A percentile compares a stretch with the other conserved stretches of the same genome.
These are phyloP conservation scores for Hymenoscyphus linearis DNA, from an alignment of 2,329 filamentous ascomycete genomes.

Conservation along the genomic window DNA sequence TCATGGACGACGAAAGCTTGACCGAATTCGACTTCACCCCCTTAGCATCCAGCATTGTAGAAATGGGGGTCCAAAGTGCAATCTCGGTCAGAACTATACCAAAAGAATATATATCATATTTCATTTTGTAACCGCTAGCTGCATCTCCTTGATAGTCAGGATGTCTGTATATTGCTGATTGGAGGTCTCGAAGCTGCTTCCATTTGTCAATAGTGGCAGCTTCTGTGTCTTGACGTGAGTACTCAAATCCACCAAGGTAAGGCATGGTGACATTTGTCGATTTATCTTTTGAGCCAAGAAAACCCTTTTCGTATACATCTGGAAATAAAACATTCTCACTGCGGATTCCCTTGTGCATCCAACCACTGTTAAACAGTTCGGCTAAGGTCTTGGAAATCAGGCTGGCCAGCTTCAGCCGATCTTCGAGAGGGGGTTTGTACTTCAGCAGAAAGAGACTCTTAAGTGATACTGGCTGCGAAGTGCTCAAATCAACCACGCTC, in stretches of 20 bases:
- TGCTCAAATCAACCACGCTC: not conserved
- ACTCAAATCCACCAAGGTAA: not conserved
- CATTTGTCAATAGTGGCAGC: not conserved
- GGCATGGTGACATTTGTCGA: not conserved
- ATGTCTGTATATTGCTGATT: not conserved
- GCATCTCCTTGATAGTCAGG: not conserved
- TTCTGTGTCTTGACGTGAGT: not conserved
- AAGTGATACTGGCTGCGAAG: not conserved
- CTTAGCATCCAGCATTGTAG: not conserved
- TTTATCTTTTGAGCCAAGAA: not conserved
- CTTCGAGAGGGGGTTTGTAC: not conserved
- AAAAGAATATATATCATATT: not conserved
- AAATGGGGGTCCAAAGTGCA: not conserved
- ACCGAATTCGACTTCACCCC: not conserved
- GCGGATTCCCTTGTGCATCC: not conserved
- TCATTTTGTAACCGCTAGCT: not conserved
- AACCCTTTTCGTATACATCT: not conserved
- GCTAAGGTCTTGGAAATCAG: not conserved
- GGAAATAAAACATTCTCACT: not conserved
- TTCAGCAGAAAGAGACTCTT: not conserved
- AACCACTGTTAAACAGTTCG: not conserved
- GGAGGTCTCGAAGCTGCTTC: not conserved
- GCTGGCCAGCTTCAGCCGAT: not conserved
- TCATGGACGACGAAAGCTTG: not conserved
- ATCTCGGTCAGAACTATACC: not conserved